Percentiles rank a stretch among this genome's conserved stretches.
Conservation (phyloP, 352 stramenopile species). For the Phytopythium helicoides region DNA sequence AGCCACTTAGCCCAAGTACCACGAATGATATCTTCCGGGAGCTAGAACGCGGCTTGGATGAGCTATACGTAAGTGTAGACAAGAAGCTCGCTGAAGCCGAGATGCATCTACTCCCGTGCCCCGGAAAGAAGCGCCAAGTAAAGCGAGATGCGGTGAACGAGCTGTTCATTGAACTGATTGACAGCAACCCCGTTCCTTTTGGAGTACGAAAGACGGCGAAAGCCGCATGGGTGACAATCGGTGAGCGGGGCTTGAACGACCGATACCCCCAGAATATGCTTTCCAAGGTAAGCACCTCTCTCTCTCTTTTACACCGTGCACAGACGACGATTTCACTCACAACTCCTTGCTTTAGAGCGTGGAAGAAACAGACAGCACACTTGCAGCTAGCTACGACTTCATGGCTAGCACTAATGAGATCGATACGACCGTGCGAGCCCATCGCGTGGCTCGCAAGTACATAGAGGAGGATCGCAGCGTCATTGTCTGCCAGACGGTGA, state of each 20-base stretch:
- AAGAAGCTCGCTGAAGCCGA: constrained; percentile 12
- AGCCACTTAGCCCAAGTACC: constrained; percentile 4
- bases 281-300: background rate
- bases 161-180: constrained; percentile 26
- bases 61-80: constrained; percentile 10
- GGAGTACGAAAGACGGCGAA: constrained; percentile 3
- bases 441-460: constrained; percentile 14
- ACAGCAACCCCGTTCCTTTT: constrained; percentile 28
- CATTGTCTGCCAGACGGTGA: constrained; percentile 20
- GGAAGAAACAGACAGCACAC: constrained; percentile 2
- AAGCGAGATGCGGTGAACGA: constrained; percentile 6
- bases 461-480: constrained; percentile 15
- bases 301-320: background rate
- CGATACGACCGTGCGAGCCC: constrained; percentile 6
- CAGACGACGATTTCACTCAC: background rate
- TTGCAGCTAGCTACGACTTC: constrained; percentile 5
- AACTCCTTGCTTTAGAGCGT: background rate
- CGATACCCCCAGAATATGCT: background rate
- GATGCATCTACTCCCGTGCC: constrained; percentile 12
- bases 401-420: constrained; percentile 14
- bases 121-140: constrained; percentile 10
- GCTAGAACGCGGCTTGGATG: constrained; percentile 14
- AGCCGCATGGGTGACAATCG: background rate
- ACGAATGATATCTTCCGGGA: constrained; percentile 12
- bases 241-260: constrained; percentile 2